Evolutionary conservation across 2,329 filamentous ascomycete genomes (phyloP), one percentile per base, ranked within the genome.

Genomic region (Colletotrichum filicis): DNA sequence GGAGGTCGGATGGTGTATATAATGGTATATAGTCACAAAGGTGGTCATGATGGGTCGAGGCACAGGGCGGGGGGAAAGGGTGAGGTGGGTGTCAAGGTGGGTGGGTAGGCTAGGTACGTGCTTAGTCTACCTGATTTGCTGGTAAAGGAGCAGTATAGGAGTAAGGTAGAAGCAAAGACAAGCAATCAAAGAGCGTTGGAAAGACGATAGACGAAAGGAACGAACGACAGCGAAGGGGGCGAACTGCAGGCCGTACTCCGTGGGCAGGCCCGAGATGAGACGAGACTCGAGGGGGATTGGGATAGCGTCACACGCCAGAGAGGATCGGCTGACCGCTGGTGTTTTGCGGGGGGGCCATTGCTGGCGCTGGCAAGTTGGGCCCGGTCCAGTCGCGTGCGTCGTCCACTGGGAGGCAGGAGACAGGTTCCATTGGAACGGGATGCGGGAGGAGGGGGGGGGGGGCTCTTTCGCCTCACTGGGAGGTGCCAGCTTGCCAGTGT

Each of bases 261-360:
- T 28, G 24, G 37, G n/a, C n/a, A 37, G 35, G 35, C n/a, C 16
- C 42, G 26, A 52, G 26, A 22, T 14, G 19, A 35, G 60, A 52
- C 37, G 42, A 30, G 42, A 62, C 60, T 19, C 16, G 57, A 59
- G 14, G 35, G 35, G 35, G 14, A 37, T 37, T 37, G 35, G n/a
- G 11, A 52, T 63, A 62, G 60, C 46, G 61, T 63, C 61, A 63
- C 46, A 63, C 61, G 61, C 28, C 22, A 30, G 52, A 32, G 46
- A 26, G 61, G 61, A 63, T 63, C 61, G 61, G 61, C 61, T 63
- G 61, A 63, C 61, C 46, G 61, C 46, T 55, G 61, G 19, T 28
- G 28, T 53, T 28, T 22, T 46, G 59, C 37, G 37, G 58, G 58
- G 24, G 56, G 8, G n/a, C 61, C 30, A 11, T 53, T 49, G 42